Base-by-base conservation (phyloP, 495 filamentous ascomycete species). In the Penicillium bialowiezense region DNA sequence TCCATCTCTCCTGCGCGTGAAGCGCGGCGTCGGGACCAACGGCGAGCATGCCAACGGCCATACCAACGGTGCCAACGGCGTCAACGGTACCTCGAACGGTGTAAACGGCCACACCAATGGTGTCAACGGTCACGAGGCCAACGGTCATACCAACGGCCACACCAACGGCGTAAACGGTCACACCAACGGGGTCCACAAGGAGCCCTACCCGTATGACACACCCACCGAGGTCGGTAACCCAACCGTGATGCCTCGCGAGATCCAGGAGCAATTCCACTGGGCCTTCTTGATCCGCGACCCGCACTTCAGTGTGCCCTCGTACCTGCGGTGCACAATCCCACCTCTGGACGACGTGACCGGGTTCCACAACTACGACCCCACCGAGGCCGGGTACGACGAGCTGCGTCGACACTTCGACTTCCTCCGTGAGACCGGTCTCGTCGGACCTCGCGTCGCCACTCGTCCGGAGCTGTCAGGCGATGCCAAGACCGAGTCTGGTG, bases 251-350 rank as follows among this genome's bases (percentile, higher is more conserved):
- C 93, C 93, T 12, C 63, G 75, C 2, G 75, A 75, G 14, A 62
- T 89, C 41, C 74, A 96, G 32, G 68, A 75, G 50, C 63, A 77
- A 42, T 97, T 95, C 74, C 90, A 96, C 59, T 96, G 91, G 75
- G 88, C 90, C n/a, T 97, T 98, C 74, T 78, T 98, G 31, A 97
- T 98, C 74, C 91, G 93, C 41, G 90, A 97, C 69, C 93, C 93
- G 23, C 82, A 86, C 43, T 78, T 74, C 63, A 88, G 88, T 52
- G 89, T 97, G 55, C 93, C 93, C 3, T 90, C 84, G 40, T 97
- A 91, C 76, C 95, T 86, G 74, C 89, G 92, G 44, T 98, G 93
- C 80, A 95, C 89, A n/a, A 79, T 95, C 50, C 92, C 93, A 2
- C 93, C 93, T 0, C 76, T 97, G 9, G 80, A 84, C 59, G 63